These are phyloP conservation scores for Lasiodiplodia sp. DNA, from an alignment of 2,329 filamentous ascomycete genomes.

Conservation along the genomic window DNA sequence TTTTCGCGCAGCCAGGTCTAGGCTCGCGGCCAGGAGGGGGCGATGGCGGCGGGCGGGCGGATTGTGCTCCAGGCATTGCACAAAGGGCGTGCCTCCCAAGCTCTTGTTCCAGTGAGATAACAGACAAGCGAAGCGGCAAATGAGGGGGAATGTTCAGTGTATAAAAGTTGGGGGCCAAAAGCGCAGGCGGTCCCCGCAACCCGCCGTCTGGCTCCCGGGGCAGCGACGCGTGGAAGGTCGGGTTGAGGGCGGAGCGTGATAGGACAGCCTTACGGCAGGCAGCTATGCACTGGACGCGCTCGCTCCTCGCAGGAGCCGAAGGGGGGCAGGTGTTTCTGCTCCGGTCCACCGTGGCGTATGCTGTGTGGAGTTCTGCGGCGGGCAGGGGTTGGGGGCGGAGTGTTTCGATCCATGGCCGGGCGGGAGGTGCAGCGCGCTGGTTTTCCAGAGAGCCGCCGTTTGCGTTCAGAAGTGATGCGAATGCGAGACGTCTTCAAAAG, in stretches of 20 bases:
- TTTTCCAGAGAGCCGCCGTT: conserved; percentile 22
- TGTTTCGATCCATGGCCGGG: conserved; percentile 5
- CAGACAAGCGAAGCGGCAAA: conserved; percentile 21
- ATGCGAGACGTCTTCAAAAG: conserved; percentile 1
- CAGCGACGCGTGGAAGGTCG: conserved; percentile 27
- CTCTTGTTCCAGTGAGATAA: conserved; percentile 21
- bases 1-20: conserved; percentile 26
- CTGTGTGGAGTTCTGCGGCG: conserved; percentile 10
- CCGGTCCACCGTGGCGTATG: conserved; percentile 15
- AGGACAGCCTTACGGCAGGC: conserved; percentile 26
- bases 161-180: conserved; percentile 25
- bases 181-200: conserved; percentile 11
- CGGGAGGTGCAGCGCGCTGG: background rate
- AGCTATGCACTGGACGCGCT: conserved; percentile 13
- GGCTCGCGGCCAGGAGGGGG: conserved; percentile 12
- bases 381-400: background rate
- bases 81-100: conserved; percentile 20
- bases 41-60: background rate
- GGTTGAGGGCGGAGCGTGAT: conserved; percentile 1
- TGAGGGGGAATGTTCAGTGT: conserved; percentile 10
- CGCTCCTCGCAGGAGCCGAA: background rate
- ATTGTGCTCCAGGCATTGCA: conserved; percentile 12
- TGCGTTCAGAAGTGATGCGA: conserved; percentile 12
- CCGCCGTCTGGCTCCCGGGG: conserved; percentile 11
- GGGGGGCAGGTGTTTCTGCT: background rate